Evolutionary conservation across 2,329 filamentous ascomycete species (phyloP).

Genomic region (Coniochaeta sp.): DNA sequence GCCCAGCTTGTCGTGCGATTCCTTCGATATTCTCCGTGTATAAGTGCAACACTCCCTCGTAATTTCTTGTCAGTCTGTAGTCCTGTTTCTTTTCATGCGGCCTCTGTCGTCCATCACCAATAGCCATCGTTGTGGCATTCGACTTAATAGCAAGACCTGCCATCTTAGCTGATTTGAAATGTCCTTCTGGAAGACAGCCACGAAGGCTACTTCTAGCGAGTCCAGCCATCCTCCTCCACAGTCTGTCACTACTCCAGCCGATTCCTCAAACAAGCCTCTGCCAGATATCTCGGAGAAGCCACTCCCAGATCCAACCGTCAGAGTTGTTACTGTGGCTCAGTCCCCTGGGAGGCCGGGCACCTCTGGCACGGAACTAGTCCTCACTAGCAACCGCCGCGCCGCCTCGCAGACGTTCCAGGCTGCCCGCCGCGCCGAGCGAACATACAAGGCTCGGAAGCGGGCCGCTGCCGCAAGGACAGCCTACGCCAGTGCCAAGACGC

Average conservation of each 20-base stretch:
- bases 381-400: slow-evolving; percentile 27
- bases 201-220: background rate
- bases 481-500: slow-evolving; percentile 28
- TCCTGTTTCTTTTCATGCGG: background rate
- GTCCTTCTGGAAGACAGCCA: slow-evolving; percentile 6
- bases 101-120: background rate
- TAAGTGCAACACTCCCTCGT: background rate
- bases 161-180: background rate
- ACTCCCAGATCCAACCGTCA: slow-evolving; percentile 10
- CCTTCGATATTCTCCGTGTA: background rate
- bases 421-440: slow-evolving; percentile 31
- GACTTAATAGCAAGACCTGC: background rate
- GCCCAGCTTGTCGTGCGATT: background rate
- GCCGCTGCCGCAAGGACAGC: slow-evolving; percentile 28
- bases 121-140: background rate
- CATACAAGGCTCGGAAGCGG: slow-evolving; percentile 33
- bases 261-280: background rate
- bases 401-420: slow-evolving; percentile 29
- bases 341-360: slow-evolving; percentile 26
- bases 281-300: slow-evolving; percentile 12
- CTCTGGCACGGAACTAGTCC: slow-evolving; percentile 33
- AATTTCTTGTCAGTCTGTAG: background rate
- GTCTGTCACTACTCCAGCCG: slow-evolving; percentile 3
- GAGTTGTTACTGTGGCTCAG: background rate
- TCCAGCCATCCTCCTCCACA: background rate